Conservation (phyloP, 352 stramenopile genomes). For the Albugo candida region DNA sequence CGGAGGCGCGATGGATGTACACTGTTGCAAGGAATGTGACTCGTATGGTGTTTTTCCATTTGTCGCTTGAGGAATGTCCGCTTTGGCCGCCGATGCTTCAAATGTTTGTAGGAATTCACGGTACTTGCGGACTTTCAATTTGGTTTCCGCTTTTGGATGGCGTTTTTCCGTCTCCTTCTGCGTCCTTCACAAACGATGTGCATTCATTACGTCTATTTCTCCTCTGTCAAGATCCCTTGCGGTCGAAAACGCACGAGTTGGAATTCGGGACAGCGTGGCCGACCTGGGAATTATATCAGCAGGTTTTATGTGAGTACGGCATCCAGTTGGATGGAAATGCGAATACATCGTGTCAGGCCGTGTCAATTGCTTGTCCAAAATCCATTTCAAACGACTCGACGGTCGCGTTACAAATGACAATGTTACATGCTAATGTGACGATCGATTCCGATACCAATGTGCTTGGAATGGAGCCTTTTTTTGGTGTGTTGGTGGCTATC, state of each 20-base stretch:
- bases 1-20: slow-evolving; percentile 40
- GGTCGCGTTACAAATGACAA: slow-evolving; percentile 18
- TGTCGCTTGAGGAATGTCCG: slow-evolving; percentile 17
- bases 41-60: slow-evolving; percentile 29
- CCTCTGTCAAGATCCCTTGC: slow-evolving; percentile 53
- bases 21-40: slow-evolving; percentile 49
- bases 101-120: slow-evolving; percentile 52
- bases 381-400: neutral
- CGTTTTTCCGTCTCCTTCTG: slow-evolving; percentile 18
- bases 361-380: neutral
- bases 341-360: too few relatives aligned
- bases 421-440: slow-evolving; percentile 14
- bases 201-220: slow-evolving; percentile 50
- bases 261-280: slow-evolving; percentile 46
- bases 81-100: slow-evolving; percentile 40
- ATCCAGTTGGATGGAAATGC: slow-evolving; percentile 13
- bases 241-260: slow-evolving; percentile 64
- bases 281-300: slow-evolving; percentile 43
- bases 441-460: slow-evolving; percentile 49
- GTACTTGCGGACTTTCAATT: slow-evolving; percentile 41
- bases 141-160: slow-evolving; percentile 64
- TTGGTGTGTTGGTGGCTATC: slow-evolving; percentile 51
- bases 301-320: slow-evolving; percentile 53
- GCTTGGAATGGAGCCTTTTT: slow-evolving; percentile 33
- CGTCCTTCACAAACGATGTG: slow-evolving; percentile 10